Base-by-base conservation (phyloP, 495 filamentous ascomycete genomes). In the Niebla homalea region DNA sequence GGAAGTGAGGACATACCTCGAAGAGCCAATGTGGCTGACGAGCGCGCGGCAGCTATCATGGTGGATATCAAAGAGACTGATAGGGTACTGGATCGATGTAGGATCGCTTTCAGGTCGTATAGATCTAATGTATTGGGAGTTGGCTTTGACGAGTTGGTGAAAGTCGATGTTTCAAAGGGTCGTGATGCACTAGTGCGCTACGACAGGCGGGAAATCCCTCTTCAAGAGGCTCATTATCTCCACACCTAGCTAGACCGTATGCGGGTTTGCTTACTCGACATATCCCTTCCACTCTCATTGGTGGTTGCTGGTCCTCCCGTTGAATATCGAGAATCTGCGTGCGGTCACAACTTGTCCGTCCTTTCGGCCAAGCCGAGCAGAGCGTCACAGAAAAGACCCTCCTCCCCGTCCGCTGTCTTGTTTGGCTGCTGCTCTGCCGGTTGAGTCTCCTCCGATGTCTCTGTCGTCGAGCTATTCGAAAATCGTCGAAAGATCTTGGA, bases 1-100 rank as follows among this genome's bases (percentile, higher is more conserved):
- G 26, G 25, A 32, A 50, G 77, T 73, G 14, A 49, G 29, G 19
- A 66, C 75, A 60, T 70, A 87, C 83, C 80, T 78, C 83, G 76
- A 63, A 86, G 68, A 53, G 80, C 81, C 75, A 83, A 66, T 56
- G 77, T 70, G 64, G 79, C 78, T 53, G 75, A 70, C 63, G 75
- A 77, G 72, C 83, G 69, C 55, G 76, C 73, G 21, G 77, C 74
- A 50, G 77, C 73, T 49, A 84, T 65, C 81, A 87, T 85, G 59
- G 57, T 73, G 19, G 47, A 26, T 7, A 25, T 14, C 7, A 18
- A 25, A 8, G 20, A 18, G 22, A 55, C 42, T 56, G 59, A 46
- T 15, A 29, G 39, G 25, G 16, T 32, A 38, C 42, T 20, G 43
- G 47, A 48, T 20, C 32, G 19, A 15, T 16, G 38, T 12, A 4